These are phyloP conservation scores for Graphilbum ipis-grandicollis DNA, from an alignment of 2,329 filamentous ascomycete species.

Conservation along the genomic window DNA sequence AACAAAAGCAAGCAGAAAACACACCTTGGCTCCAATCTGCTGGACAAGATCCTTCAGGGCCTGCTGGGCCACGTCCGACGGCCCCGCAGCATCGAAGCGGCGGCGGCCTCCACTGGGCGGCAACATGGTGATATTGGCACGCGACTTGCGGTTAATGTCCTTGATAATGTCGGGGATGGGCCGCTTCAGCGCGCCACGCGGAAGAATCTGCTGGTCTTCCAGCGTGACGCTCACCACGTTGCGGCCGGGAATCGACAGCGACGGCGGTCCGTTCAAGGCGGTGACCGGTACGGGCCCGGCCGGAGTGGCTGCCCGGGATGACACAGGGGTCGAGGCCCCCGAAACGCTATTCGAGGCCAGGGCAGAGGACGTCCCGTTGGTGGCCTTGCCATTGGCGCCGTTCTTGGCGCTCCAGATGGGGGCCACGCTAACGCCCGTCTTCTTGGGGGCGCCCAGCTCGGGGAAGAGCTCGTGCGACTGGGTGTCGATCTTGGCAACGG, in stretches of 20 bases:
- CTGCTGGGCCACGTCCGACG: slow-evolving; percentile 68
- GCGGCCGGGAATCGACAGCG: slow-evolving; percentile 65
- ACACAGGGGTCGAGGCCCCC: slow-evolving; percentile 39
- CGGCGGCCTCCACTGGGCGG: slow-evolving; percentile 54
- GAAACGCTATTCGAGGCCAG: slow-evolving; percentile 32
- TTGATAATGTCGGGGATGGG: slow-evolving; percentile 72
- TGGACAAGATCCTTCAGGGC: slow-evolving; percentile 78
- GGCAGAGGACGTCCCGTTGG: slow-evolving; percentile 33
- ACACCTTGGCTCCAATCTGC: slow-evolving; percentile 71
- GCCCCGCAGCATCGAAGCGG: slow-evolving; percentile 72
- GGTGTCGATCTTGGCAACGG: slow-evolving; percentile 57
- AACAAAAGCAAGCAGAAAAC: neutral
- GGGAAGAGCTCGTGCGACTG: slow-evolving; percentile 86
- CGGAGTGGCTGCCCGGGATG: slow-evolving; percentile 36
- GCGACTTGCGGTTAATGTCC: slow-evolving; percentile 83
- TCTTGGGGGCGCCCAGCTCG: slow-evolving; percentile 59
- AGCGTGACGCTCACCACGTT: slow-evolving; percentile 62
- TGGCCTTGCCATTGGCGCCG: slow-evolving; percentile 23
- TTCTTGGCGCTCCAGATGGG: slow-evolving; percentile 66
- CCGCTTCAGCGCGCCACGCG: slow-evolving; percentile 63
- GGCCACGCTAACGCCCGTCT: slow-evolving; percentile 45
- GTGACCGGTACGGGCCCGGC: slow-evolving; percentile 12
- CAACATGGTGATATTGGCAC: slow-evolving; percentile 67
- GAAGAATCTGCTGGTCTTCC: slow-evolving; percentile 58
- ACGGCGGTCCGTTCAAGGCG: slow-evolving; percentile 21